phyloP scores from a whole-genome alignment of 2,329 filamentous ascomycete species.

The Botrytis sinoallii region DNA sequence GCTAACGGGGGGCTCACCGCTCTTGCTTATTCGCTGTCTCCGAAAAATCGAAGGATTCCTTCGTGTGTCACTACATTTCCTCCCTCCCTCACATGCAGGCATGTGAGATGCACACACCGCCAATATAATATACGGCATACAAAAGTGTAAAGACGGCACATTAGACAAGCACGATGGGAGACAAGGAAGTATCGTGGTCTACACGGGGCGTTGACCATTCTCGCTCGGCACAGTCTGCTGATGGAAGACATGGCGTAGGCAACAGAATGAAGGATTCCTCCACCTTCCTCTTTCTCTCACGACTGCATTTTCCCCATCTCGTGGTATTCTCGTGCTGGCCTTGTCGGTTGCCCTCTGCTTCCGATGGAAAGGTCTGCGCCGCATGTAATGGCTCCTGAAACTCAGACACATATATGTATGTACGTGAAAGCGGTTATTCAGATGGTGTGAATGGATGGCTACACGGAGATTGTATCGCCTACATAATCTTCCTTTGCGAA shows the following conservation, averaged over 20 bases:
- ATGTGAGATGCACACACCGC: not conserved
- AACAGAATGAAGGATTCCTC: conserved; percentile 3
- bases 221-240: conserved; percentile 14
- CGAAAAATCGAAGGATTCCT: conserved; percentile 6
- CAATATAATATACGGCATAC: conserved; percentile 17
- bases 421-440: conserved; percentile 11
- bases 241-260: not conserved
- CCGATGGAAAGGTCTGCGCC: conserved; percentile 2
- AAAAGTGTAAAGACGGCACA: conserved; percentile 17
- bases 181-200: not conserved
- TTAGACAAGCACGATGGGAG: not conserved
- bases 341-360: not conserved
- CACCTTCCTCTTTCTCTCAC: conserved; percentile 16
- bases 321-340: not conserved
- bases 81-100: not conserved
- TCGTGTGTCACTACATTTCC: conserved; percentile 6
- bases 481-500: conserved; percentile 2
- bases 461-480: conserved; percentile 7
- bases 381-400: not conserved
- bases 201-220: not conserved
- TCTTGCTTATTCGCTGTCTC: not conserved
- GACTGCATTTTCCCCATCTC: not conserved
- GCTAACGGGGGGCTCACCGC: conserved; percentile 12
- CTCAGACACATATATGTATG: not conserved
- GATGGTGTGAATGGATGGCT: not conserved